These are phyloP conservation scores for Lachancea sp. DNA, from an alignment of 805 yeast species.

Conservation along the genomic window DNA sequence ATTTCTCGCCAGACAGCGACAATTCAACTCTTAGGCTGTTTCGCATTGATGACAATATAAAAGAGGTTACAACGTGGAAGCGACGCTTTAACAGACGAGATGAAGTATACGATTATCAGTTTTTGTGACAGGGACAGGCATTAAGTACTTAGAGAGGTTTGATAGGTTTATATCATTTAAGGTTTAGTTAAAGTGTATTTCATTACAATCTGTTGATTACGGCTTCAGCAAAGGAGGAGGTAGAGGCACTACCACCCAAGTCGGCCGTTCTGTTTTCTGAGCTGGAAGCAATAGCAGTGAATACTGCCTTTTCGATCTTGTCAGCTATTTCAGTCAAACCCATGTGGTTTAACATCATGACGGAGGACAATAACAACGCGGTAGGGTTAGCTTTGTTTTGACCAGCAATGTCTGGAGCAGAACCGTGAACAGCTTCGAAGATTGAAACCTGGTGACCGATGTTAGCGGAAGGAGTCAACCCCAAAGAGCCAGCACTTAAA, in stretches of 20 bases:
- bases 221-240: constrained; percentile 84
- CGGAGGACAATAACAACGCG: constrained; percentile 88
- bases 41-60: constrained; percentile 39
- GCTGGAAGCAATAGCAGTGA: constrained; percentile 86
- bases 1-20: constrained; percentile 43
- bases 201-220: constrained; percentile 53
- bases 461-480: constrained; percentile 98
- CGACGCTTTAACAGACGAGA: constrained; percentile 43
- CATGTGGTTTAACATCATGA: constrained; percentile 99
- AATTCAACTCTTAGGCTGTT: constrained; percentile 47
- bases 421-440: constrained; percentile 99
- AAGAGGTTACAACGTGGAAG: constrained; percentile 54
- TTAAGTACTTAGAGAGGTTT: neutral
- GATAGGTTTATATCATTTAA: constrained; percentile 2
- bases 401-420: constrained; percentile 99
- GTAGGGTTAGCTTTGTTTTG: constrained; percentile 99
- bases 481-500: constrained; percentile 90
- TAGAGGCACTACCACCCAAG: constrained; percentile 86
- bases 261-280: constrained; percentile 95
- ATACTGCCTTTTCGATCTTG: constrained; percentile 81
- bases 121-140: constrained; percentile 13
- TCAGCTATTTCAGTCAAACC: constrained; percentile 75
- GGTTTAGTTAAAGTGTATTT: neutral
- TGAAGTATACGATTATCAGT: constrained; percentile 40
- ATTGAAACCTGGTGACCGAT: constrained; percentile 98